These are phyloP conservation scores for Calocera viscosa DNA, from an alignment of 768 basidiomycete genomes.

Conservation along the genomic window DNA sequence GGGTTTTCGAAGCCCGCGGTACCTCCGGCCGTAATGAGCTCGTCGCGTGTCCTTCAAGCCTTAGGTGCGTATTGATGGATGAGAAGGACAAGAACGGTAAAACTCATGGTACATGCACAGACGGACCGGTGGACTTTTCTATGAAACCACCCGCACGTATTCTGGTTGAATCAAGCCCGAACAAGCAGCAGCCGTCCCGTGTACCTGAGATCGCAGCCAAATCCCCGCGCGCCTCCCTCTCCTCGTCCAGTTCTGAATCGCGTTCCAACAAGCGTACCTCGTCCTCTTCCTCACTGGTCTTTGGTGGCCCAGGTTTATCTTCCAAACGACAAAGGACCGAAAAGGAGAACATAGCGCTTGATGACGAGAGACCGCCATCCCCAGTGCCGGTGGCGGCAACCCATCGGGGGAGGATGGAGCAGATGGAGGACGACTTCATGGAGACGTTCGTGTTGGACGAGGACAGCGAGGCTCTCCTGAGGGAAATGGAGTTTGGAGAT, in stretches of 20 bases:
- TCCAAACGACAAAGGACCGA: neutral
- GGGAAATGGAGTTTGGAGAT: neutral
- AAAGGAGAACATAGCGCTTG: neutral
- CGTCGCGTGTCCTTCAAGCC: neutral
- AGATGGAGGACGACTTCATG: neutral
- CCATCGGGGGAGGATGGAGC: neutral
- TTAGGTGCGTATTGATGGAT: neutral
- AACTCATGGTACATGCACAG: neutral
- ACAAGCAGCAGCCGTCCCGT: neutral
- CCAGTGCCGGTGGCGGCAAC: neutral
- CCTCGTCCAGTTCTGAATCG: neutral
- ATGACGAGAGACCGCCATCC: neutral
- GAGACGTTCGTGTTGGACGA: neutral
- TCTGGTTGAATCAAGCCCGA: neutral
- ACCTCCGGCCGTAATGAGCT: neutral
- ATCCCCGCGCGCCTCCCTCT: neutral
- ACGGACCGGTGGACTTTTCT: neutral
- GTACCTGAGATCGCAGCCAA: neutral
- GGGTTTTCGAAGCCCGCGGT: neutral
- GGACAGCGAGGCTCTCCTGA: neutral
- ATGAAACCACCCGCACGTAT: neutral
- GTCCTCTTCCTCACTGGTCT: neutral
- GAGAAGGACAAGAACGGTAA: neutral
- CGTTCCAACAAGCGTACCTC: slow-evolving; percentile 1
- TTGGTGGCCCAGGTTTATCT: neutral